phyloP scores from a whole-genome alignment of 2,329 filamentous ascomycete species.

The Orbilia ellipsospora region DNA sequence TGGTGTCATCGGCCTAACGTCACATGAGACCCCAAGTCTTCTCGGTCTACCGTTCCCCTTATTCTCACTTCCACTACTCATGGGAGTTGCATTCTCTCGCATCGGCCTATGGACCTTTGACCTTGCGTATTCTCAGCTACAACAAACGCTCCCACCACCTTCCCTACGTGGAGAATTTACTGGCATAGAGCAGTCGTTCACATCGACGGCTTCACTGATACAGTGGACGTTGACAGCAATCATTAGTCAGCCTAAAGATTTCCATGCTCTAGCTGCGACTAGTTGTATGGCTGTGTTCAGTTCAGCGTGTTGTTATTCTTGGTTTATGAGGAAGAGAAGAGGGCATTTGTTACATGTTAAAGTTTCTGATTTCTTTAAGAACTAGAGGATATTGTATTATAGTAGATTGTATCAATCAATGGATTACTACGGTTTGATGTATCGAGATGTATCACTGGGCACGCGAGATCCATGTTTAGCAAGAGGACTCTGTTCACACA shows the following conservation, averaged over 20 bases:
- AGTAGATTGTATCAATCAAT: too few relatives aligned
- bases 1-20: slow-evolving; percentile 37
- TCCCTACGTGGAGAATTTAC: slow-evolving; percentile 63
- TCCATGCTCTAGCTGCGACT: slow-evolving; percentile 62
- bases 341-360: slow-evolving; percentile 63
- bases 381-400: slow-evolving; percentile 3
- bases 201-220: slow-evolving; percentile 63
- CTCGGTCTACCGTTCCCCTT: slow-evolving; percentile 55
- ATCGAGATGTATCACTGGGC: too few relatives aligned
- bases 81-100: slow-evolving; percentile 64
- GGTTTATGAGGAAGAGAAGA: slow-evolving; percentile 62
- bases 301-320: slow-evolving; percentile 61
- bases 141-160: slow-evolving; percentile 61
- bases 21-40: slow-evolving; percentile 18
- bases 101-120: slow-evolving; percentile 64
- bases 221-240: slow-evolving; percentile 62
- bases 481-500: too few relatives aligned
- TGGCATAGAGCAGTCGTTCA: slow-evolving; percentile 63
- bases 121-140: slow-evolving; percentile 65
- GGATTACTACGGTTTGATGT: too few relatives aligned
- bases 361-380: slow-evolving; percentile 35
- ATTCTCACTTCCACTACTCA: slow-evolving; percentile 62
- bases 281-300: slow-evolving; percentile 61
- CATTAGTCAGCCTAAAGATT: slow-evolving; percentile 62
- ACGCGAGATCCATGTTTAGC: too few relatives aligned